These are phyloP conservation scores for Baorangia bicolor DNA, from an alignment of 768 basidiomycete species.

Conservation along the genomic window DNA sequence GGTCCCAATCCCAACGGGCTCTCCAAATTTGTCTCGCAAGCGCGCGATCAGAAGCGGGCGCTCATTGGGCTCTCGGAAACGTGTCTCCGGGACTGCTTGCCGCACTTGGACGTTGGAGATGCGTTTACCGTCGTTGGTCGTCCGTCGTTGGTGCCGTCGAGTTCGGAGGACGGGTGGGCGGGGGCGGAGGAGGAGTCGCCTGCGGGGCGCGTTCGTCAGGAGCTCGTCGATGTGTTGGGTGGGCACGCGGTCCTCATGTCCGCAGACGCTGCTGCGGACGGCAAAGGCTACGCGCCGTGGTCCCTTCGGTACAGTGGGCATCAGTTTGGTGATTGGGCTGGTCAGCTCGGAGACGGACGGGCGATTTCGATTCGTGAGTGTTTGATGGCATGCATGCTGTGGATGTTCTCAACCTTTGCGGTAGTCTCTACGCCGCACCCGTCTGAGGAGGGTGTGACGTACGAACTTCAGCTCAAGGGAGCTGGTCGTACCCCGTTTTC, in stretches of 20 bases:
- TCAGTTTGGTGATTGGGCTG: slow-evolving; percentile 88
- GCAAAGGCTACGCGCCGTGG: slow-evolving; percentile 59
- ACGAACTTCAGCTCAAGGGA: slow-evolving; percentile 95
- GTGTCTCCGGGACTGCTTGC: slow-evolving; percentile 73
- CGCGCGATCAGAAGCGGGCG: slow-evolving; percentile 50
- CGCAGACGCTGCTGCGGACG: slow-evolving; percentile 26
- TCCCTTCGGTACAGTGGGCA: slow-evolving; percentile 89
- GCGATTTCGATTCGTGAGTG: slow-evolving; percentile 80
- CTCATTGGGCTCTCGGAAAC: slow-evolving; percentile 74
- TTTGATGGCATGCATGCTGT: background rate
- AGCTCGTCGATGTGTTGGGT: slow-evolving; percentile 78
- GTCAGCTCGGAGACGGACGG: slow-evolving; percentile 93
- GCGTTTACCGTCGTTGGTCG: slow-evolving; percentile 65
- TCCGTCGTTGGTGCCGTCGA: slow-evolving; percentile 45
- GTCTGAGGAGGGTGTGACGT: slow-evolving; percentile 47
- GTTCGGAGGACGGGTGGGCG: slow-evolving; percentile 31
- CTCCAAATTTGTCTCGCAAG: slow-evolving; percentile 48
- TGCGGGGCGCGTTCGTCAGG: slow-evolving; percentile 52
- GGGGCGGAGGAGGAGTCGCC: slow-evolving; percentile 17
- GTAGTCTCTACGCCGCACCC: slow-evolving; percentile 80
- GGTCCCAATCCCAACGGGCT: slow-evolving; percentile 23
- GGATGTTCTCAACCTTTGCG: slow-evolving; percentile 1
- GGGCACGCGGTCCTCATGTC: slow-evolving; percentile 71
- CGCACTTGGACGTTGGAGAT: slow-evolving; percentile 85
- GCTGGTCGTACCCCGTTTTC: slow-evolving; percentile 94